phyloP scores from a whole-genome alignment of 2,329 filamentous ascomycete genomes.

The Ceratocystis ficicola region DNA sequence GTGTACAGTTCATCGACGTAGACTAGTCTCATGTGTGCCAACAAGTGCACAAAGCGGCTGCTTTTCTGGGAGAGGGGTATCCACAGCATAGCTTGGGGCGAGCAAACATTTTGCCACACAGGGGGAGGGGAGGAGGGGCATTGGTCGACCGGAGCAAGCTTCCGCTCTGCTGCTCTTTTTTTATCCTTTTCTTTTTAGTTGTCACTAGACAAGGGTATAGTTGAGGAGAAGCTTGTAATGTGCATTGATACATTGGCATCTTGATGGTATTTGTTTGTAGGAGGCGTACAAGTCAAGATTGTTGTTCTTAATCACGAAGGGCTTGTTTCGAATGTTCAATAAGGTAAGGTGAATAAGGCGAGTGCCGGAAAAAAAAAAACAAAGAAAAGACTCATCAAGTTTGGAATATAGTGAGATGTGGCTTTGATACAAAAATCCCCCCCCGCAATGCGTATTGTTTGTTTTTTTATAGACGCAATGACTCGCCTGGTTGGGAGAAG shows the following conservation, averaged over 20 bases:
- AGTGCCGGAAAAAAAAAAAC: neutral
- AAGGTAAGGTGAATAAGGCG: neutral
- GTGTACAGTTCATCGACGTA: neutral
- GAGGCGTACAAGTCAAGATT: neutral
- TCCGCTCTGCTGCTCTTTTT: neutral
- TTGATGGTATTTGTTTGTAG: neutral
- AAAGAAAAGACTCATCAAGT: neutral
- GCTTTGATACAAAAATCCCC: neutral
- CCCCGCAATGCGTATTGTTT: neutral
- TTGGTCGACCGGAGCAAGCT: conserved; percentile 3
- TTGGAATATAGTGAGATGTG: neutral
- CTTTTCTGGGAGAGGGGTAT: neutral
- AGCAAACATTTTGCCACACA: conserved; percentile 4
- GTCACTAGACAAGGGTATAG: neutral
- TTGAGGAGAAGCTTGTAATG: neutral
- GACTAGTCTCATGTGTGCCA: neutral
- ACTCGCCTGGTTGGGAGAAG: neutral
- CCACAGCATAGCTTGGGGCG: neutral
- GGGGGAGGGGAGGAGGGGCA: neutral
- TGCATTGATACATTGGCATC: neutral
- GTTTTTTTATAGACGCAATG: neutral
- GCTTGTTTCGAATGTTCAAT: neutral
- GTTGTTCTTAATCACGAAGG: neutral
- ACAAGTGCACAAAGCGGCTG: neutral
- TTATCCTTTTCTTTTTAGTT: neutral